Base-by-base conservation (phyloP, 768 basidiomycete species). In the Calocera viscosa region DNA sequence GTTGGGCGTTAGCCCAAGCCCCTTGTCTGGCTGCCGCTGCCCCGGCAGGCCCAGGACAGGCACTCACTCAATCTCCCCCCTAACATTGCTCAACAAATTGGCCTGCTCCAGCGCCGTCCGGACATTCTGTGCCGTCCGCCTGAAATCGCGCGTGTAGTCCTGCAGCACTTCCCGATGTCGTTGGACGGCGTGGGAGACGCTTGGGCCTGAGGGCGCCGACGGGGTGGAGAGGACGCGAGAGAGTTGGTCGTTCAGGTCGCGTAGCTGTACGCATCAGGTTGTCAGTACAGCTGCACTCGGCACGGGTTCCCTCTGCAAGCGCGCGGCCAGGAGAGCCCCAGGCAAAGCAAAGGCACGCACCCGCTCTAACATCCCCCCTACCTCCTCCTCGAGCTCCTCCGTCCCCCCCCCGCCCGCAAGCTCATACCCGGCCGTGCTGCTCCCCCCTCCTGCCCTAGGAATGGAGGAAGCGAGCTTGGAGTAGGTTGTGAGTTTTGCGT, bases 61-160 rank as follows among this genome's bases (percentile, higher is more conserved):
- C 30, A 65, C 41, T 34, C 71, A 95, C 94, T 93, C 92, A 70
- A 98, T 98, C 72, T 99, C 96, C 71, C 94, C 93, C 70, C 94
- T 83, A 2, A 98, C 94, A 8, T 91, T 92, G 49, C 83, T 86
- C 24, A 99, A 82, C 17, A 99, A 78, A 74, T 91, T 95, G 0
- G 87, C 89, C 73, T 92, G 86, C 72, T 94, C 89, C 49, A 94
- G 76, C 0, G 92, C 91, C 66, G 85, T 81, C 71, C 91, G 84
- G 24, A 93, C 85, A 69, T 75, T 65, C 43, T 90, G 94, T 83
- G 92, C 90, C 53, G 94, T 96, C 71, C 95, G 82, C 66, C 81
- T 80, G 68, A 94, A 83, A 75, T 99, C 96, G 53, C 90, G 82
- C 32, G 81, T 80, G 74, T 93, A 92, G 73, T 97, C 95, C 73